These are phyloP conservation scores for Penicillium sp. DNA, from an alignment of 2,329 filamentous ascomycete genomes.

Conservation along the genomic window DNA sequence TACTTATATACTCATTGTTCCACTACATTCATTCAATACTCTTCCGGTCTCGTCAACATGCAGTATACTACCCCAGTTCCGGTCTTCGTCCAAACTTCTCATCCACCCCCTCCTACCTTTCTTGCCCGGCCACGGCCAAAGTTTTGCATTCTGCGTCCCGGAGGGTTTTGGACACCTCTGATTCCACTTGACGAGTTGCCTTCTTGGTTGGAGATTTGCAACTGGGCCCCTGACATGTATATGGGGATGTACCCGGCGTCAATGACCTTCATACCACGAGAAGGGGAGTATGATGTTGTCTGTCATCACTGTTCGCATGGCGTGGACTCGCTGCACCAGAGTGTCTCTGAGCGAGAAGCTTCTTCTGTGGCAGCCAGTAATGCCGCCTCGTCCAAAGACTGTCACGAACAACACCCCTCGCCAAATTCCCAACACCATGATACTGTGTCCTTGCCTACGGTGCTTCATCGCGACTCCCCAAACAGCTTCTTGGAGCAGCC, in stretches of 20 bases:
- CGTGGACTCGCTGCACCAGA: slow-evolving; percentile 24
- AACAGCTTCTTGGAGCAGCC: slow-evolving; percentile 11
- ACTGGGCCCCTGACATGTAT: slow-evolving; percentile 23
- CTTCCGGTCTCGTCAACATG: slow-evolving; percentile 9
- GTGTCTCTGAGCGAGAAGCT: slow-evolving; percentile 21
- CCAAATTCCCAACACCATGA: background rate
- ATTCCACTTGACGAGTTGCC: slow-evolving; percentile 47
- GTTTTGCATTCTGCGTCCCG: slow-evolving; percentile 41
- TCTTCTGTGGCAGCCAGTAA: slow-evolving; percentile 2
- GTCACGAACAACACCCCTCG: background rate
- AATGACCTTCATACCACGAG: slow-evolving; percentile 21
- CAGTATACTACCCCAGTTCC: slow-evolving; percentile 1
- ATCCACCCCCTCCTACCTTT: background rate
- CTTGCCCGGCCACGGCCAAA: slow-evolving; percentile 29
- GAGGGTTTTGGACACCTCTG: slow-evolving; percentile 37
- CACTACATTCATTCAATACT: slow-evolving; percentile 1
- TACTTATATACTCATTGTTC: slow-evolving; percentile 1
- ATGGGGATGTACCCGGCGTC: slow-evolving; percentile 25
- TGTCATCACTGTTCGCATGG: slow-evolving; percentile 30
- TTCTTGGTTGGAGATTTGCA: slow-evolving; percentile 31
- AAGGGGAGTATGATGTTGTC: slow-evolving; percentile 35
- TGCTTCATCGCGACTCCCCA: background rate
- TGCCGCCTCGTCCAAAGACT: background rate
- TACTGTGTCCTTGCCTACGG: background rate
- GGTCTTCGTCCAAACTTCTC: background rate